phyloP scores from a whole-genome alignment of 805 yeast species.

The Ogataea nonfermentans region DNA sequence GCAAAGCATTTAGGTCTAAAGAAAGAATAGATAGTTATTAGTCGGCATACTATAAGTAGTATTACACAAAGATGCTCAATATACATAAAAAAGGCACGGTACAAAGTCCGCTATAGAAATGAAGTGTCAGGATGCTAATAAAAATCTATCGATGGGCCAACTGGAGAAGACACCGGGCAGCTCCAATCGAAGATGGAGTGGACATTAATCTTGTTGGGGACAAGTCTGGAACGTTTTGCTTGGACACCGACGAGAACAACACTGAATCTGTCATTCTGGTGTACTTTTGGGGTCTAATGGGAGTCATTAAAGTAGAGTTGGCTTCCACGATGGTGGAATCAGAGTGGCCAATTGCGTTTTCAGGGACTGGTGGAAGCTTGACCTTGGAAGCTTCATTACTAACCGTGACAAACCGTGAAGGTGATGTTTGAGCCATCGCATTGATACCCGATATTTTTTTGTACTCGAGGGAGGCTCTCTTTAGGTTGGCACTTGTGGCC shows the following conservation, averaged over 20 bases:
- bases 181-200: constrained; percentile 48
- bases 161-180: constrained; percentile 44
- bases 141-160: constrained; percentile 35
- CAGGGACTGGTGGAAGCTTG: constrained; percentile 32
- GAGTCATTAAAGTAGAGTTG: constrained; percentile 17
- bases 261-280: constrained; percentile 6
- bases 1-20: constrained; percentile 6
- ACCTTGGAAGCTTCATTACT: constrained; percentile 13
- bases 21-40: constrained; percentile 3
- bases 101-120: not conserved
- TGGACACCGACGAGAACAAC: constrained; percentile 7
- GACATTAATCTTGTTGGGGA: constrained; percentile 41
- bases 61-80: constrained; percentile 10
- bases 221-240: constrained; percentile 19
- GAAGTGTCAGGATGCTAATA: constrained; percentile 7
- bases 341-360: constrained; percentile 16
- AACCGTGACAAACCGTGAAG: constrained; percentile 28
- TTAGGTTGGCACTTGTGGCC: constrained; percentile 29
- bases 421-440: constrained; percentile 27
- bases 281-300: constrained; percentile 10
- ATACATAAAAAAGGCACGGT: constrained; percentile 3
- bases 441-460: constrained; percentile 3
- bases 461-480: constrained; percentile 25
- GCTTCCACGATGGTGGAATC: constrained; percentile 18
- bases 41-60: constrained; percentile 6